phyloP scores from a whole-genome alignment of 2,329 filamentous ascomycete genomes.

The Dothistroma septosporum region DNA sequence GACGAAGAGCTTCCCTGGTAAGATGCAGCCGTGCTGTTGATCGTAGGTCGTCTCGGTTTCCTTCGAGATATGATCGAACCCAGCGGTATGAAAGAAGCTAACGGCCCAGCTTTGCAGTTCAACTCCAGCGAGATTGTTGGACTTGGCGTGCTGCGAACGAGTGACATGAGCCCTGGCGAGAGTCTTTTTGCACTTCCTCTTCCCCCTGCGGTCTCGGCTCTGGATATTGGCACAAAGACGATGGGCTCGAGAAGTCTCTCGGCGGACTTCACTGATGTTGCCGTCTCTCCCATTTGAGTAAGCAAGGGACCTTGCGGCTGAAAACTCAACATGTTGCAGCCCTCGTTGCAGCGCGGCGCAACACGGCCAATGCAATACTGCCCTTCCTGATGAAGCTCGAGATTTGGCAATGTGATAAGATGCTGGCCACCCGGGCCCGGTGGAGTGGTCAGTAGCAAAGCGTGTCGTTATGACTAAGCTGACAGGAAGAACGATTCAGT shows the following conservation, averaged over 20 bases:
- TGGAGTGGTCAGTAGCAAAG: background rate
- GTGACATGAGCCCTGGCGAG: slow-evolving; percentile 23
- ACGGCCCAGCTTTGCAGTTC: slow-evolving; percentile 22
- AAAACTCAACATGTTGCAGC: slow-evolving; percentile 1
- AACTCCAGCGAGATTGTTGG: slow-evolving; percentile 9
- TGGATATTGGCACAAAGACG: slow-evolving; percentile 19
- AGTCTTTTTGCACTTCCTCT: slow-evolving; percentile 19
- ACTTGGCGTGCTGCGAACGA: slow-evolving; percentile 19
- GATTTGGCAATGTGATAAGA: background rate
- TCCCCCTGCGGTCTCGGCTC: slow-evolving; percentile 16
- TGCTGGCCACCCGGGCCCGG: background rate
- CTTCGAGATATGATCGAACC: slow-evolving; percentile 1
- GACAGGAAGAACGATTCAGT: background rate
- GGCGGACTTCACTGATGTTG: background rate
- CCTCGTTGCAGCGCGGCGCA: background rate
- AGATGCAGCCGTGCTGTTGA: background rate
- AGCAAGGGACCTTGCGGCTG: background rate
- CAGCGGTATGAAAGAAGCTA: slow-evolving; percentile 17
- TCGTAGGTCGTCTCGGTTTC: background rate
- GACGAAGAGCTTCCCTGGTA: background rate
- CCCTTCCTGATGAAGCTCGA: background rate
- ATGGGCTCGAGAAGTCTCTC: slow-evolving; percentile 13
- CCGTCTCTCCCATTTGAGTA: background rate
- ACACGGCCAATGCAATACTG: background rate
- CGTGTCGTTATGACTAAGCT: background rate